Evolutionary conservation across 1,139 yeast species (phyloP), one percentile per base, ranked within the genome.

Genomic region (Taphrina sp.): DNA sequence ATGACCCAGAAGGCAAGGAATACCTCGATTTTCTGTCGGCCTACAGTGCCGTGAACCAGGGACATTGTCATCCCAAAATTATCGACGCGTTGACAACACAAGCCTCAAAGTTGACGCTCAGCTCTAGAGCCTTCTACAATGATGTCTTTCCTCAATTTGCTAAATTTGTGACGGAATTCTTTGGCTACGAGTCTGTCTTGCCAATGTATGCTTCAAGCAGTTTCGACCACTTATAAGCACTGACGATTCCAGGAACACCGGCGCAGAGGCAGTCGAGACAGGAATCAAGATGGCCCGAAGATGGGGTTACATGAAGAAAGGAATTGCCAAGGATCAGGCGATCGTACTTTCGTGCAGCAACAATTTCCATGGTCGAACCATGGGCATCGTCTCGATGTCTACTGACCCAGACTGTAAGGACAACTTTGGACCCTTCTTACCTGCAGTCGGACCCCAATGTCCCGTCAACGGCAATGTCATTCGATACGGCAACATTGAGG

Each of bases 31-130:
- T 61, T 29, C 45, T 61, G 8, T 61, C 61, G 4, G 63, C 97
- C 5, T 90, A 90, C 73, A 88, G 96, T 35, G 97, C 98, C 10
- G 96, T 92, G 37, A 92, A 92, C 75, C 97, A 92, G 72, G 98
- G 98, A 59, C 98, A 90, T 70, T 90, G 96, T 72, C 97, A 90
- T 70, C 97, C 97, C 59, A 83, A 86, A 72, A 90, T 90, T 68
- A 77, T 92, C 60, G 77, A 73, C 46, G 97, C 98, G 1, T 77
- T 92, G 61, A 76, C 82, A 51, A 95, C 89, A 42, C 97, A 92
- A 74, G 95, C 97, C 8, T 79, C 81, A 59, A 79, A 76, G 61
- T 76, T 90, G 71, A 90, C 97, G 8, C 76, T 90, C 61, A 84
- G 94, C 57, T 88, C 96, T 37, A 78, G 98, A 68, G 97, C 97